These are phyloP conservation scores for Blastobotrys attinorum DNA, from an alignment of 805 yeast species.

Conservation along the genomic window DNA sequence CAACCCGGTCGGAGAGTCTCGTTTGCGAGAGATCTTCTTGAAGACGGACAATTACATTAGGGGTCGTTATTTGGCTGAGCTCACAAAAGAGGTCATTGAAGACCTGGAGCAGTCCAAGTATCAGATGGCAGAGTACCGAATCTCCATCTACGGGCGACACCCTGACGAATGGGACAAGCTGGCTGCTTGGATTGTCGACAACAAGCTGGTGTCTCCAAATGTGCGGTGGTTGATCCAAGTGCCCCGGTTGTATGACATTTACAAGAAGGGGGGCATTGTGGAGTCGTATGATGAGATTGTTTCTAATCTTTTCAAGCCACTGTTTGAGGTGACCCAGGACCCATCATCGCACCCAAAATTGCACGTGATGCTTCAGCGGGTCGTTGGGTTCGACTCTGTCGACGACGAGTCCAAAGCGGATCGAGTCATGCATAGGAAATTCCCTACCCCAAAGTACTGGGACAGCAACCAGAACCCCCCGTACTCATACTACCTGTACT, in stretches of 20 bases:
- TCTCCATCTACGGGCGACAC: conserved; percentile 88
- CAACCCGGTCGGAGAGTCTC: conserved; percentile 97
- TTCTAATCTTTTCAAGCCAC: conserved; percentile 73
- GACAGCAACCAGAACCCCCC: conserved; percentile 77
- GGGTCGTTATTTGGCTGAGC: conserved; percentile 86
- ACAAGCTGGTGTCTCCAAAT: conserved; percentile 83
- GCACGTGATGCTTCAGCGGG: conserved; percentile 81
- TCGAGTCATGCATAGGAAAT: conserved; percentile 70
- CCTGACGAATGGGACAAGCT: conserved; percentile 90
- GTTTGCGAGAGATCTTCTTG: conserved; percentile 89
- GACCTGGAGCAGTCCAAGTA: conserved; percentile 93
- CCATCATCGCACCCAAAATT: conserved; percentile 89
- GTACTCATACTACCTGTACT: conserved; percentile 91
- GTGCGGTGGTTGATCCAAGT: conserved; percentile 96
- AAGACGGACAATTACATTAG: conserved; percentile 90
- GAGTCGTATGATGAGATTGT: conserved; percentile 67
- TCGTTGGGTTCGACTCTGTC: conserved; percentile 95
- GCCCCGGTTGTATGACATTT: conserved; percentile 87
- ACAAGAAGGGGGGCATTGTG: conserved; percentile 68
- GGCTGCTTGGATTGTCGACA: conserved; percentile 92
- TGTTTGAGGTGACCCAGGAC: conserved; percentile 80
- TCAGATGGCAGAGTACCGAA: conserved; percentile 95
- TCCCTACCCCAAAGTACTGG: conserved; percentile 86
- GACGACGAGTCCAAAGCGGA: conserved; percentile 96
- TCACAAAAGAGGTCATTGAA: conserved; percentile 86